Conservation (phyloP, 352 stramenopile species). For the Phytopythium vexans region DNA sequence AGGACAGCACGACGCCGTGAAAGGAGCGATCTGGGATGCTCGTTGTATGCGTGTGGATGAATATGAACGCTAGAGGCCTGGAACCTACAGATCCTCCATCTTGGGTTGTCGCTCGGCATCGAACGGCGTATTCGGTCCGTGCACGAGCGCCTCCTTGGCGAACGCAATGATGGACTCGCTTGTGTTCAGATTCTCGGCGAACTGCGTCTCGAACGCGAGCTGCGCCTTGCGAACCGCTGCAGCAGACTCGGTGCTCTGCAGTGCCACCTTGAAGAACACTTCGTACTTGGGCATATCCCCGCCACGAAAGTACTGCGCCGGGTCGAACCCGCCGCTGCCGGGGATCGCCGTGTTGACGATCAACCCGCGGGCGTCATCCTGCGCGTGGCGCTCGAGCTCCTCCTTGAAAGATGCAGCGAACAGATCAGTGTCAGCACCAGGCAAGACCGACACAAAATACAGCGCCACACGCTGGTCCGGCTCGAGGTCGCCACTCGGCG, state of each 20-base stretch:
- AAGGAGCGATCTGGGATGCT: too few species aligned
- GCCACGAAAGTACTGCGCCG: conserved; percentile 5
- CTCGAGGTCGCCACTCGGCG: not conserved
- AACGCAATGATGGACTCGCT: conserved; percentile 12
- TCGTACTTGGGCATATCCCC: not conserved
- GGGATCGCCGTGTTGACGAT: not conserved
- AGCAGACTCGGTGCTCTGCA: conserved; percentile 4
- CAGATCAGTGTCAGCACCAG: not conserved
- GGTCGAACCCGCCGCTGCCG: not conserved
- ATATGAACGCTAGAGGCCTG: too few species aligned
- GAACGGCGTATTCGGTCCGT: not conserved
- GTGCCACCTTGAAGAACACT: conserved; percentile 1
- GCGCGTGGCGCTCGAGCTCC: conserved; percentile 3
- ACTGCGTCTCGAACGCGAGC: conserved; percentile 5
- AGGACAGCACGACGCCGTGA: too few species aligned
- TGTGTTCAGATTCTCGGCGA: not conserved
- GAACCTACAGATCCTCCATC: not conserved
- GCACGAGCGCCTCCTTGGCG: conserved; percentile 8
- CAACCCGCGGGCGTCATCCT: not conserved
- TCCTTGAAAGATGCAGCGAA: not conserved
- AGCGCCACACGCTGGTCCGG: conserved; percentile 1
- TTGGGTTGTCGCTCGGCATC: not conserved
- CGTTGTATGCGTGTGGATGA: too few species aligned
- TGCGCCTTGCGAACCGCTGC: conserved; percentile 8
- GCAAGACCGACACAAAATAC: conserved; percentile 3